Conservation (phyloP, 139 green algal genomes). For the Chlorella sp. region DNA sequence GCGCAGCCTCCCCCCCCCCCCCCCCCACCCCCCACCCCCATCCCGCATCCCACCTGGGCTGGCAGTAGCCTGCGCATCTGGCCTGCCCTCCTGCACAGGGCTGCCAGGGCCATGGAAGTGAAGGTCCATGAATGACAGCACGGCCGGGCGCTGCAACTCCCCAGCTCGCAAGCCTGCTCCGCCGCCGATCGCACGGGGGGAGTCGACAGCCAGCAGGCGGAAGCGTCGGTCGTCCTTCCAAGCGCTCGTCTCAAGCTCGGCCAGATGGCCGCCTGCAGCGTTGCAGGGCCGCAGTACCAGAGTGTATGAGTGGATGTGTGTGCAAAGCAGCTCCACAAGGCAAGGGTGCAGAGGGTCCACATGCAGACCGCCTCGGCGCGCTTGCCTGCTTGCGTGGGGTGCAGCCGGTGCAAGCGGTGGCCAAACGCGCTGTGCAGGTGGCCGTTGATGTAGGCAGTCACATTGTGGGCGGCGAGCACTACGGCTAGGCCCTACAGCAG, state of each 20-base stretch:
- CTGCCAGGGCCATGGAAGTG: constrained; percentile 39
- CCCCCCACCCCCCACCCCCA: background rate
- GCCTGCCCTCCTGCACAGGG: constrained; percentile 5
- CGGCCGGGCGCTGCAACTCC: background rate
- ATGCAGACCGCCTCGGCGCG: too few species aligned
- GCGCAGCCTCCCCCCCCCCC: background rate
- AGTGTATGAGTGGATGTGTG: too few species aligned
- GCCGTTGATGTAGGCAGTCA: constrained; percentile 56
- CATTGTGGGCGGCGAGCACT: constrained; percentile 21
- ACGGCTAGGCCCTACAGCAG: background rate
- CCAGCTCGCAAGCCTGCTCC: too few species aligned
- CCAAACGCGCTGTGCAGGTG: constrained; percentile 75
- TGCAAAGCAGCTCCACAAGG: too few species aligned
- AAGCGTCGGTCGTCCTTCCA: constrained; percentile 73
- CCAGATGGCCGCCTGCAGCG: constrained; percentile 34
- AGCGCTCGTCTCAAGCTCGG: constrained; percentile 64
- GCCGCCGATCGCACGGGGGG: too few species aligned
- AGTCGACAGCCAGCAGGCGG: too few species aligned
- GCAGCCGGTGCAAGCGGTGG: constrained; percentile 53
- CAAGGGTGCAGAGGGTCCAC: too few species aligned
- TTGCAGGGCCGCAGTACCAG: too few species aligned
- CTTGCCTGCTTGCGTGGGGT: constrained; percentile 21
- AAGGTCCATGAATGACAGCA: constrained; percentile 54
- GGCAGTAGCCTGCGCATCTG: background rate
- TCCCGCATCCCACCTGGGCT: constrained; percentile 1